Evolutionary conservation across 345 rosid genomes (phyloP).

Genomic region (Eucalyptus sp.): DNA sequence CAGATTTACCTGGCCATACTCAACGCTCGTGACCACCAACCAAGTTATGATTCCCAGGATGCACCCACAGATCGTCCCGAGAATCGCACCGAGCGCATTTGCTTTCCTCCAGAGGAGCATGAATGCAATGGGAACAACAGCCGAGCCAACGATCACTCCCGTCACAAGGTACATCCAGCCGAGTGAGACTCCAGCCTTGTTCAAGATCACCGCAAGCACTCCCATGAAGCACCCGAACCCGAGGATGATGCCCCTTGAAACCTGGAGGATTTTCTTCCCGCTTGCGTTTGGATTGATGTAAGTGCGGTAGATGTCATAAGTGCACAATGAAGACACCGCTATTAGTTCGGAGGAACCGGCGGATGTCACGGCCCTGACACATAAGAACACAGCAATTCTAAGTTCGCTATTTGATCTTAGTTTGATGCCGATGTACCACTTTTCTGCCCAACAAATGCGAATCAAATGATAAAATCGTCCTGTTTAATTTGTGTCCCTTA

Average conservation of each 20-base stretch:
- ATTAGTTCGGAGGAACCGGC: constrained; percentile 88
- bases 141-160: constrained; percentile 92
- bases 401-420: neutral
- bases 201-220: constrained; percentile 68
- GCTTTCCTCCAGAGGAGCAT: constrained; percentile 95
- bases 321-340: constrained; percentile 84
- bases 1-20: constrained; percentile 63
- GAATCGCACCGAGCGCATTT: constrained; percentile 68
- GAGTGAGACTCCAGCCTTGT: constrained; percentile 81
- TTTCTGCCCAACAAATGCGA: neutral
- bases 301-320: constrained; percentile 80
- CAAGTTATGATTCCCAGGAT: constrained; percentile 63
- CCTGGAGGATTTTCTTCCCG: constrained; percentile 57
- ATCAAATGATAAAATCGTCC: neutral
- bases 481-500: neutral
- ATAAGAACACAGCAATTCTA: neutral
- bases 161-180: constrained; percentile 96
- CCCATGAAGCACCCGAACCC: constrained; percentile 97
- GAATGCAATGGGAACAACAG: constrained; percentile 79
- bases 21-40: constrained; percentile 46
- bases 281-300: constrained; percentile 76
- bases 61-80: constrained; percentile 62
- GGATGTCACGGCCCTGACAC: constrained; percentile 87
- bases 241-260: constrained; percentile 63
- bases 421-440: neutral